A percentile compares a stretch with the other conserved stretches of the same genome.
Evolutionary conservation across 2,329 filamentous ascomycete genomes (phyloP).

Genomic region (Chaetomiaceae sp.): DNA sequence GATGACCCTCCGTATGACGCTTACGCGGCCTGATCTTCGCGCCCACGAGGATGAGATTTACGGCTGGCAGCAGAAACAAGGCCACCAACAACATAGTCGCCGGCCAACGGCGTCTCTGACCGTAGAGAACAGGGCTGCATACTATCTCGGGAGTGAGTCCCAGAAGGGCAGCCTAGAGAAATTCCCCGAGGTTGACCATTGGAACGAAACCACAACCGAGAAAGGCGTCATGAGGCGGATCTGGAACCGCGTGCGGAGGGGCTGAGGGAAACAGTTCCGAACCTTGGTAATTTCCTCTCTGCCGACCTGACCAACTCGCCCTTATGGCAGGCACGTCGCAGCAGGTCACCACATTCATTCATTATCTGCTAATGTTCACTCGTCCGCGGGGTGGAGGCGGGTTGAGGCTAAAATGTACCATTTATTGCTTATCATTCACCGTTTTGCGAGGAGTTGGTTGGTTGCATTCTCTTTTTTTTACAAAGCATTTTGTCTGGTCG

Average conservation of each 20-base stretch:
- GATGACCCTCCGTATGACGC: constrained; percentile 94
- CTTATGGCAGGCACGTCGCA: too few species aligned
- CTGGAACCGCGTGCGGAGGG: constrained; percentile 58
- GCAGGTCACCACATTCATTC: too few species aligned
- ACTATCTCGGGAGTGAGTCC: constrained; percentile 32
- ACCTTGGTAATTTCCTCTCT: too few species aligned
- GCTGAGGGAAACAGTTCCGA: too few species aligned
- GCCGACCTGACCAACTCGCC: too few species aligned
- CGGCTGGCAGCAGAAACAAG: constrained; percentile 58
- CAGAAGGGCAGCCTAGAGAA: constrained; percentile 52
- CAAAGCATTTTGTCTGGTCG: not conserved
- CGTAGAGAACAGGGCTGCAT: constrained; percentile 26
- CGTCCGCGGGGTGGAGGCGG: too few species aligned
- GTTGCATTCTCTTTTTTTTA: constrained; percentile 1
- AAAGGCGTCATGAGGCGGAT: constrained; percentile 57
- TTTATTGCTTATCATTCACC: not conserved
- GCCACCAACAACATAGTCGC: constrained; percentile 23
- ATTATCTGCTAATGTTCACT: too few species aligned
- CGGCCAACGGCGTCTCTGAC: constrained; percentile 23
- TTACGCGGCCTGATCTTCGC: constrained; percentile 83
- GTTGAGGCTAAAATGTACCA: not conserved
- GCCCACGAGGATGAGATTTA: constrained; percentile 69
- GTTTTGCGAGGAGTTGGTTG: constrained; percentile 13
- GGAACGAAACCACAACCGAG: constrained; percentile 43
- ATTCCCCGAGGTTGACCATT: constrained; percentile 51